These are phyloP conservation scores for Neltuma alba DNA, from an alignment of 306 rosid species.

Conservation along the genomic window DNA sequence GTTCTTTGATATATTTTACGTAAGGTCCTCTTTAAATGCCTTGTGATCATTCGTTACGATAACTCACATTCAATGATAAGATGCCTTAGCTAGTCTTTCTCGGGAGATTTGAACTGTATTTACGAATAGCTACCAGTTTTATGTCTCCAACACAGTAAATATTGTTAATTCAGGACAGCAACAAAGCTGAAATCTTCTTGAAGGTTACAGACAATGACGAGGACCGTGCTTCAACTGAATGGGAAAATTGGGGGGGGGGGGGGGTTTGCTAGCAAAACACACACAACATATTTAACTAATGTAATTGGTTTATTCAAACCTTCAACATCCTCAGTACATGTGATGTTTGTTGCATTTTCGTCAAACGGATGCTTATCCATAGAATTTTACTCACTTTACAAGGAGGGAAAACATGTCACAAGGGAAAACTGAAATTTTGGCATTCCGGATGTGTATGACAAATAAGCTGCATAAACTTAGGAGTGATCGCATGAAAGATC, in stretches of 20 bases:
- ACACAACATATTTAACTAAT: too few relatives aligned
- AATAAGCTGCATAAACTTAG: conserved; percentile 33
- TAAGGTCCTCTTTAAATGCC: not conserved
- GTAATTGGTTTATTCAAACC: not conserved
- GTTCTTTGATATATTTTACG: not conserved
- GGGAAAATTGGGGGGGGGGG: too few relatives aligned
- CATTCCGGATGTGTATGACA: conserved; percentile 23
- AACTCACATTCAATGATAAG: not conserved
- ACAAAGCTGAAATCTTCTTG: too few relatives aligned
- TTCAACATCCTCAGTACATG: not conserved
- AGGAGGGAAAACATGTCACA: not conserved
- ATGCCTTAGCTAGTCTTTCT: not conserved
- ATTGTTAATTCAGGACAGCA: too few relatives aligned
- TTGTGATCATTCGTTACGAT: not conserved
- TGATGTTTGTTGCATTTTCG: not conserved
- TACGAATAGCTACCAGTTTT: not conserved
- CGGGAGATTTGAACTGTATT: not conserved
- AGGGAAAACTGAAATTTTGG: conserved; percentile 11
- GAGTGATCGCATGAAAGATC: conserved; percentile 26
- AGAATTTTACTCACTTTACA: conserved; percentile 1
- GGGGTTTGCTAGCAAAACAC: too few relatives aligned
- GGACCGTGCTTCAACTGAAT: too few relatives aligned
- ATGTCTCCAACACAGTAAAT: not conserved
- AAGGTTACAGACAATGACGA: too few relatives aligned
- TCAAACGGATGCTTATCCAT: conserved; percentile 15